Conservation (phyloP, 768 basidiomycete species). For the Cyclocybe cylindracea region DNA sequence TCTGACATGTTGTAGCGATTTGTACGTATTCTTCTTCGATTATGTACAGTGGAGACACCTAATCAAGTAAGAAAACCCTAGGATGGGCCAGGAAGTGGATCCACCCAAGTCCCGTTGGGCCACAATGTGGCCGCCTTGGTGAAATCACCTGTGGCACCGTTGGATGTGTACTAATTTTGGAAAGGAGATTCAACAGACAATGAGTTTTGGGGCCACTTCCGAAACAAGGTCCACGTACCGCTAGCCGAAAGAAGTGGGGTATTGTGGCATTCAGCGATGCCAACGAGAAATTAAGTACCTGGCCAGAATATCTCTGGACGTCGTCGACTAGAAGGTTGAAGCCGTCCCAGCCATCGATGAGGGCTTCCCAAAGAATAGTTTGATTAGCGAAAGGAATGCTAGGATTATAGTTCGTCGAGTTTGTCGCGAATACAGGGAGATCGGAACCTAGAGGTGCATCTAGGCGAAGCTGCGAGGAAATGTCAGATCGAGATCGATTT, state of each 20-base stretch:
- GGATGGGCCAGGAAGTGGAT: slow-evolving; percentile 74
- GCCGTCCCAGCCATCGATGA: slow-evolving; percentile 67
- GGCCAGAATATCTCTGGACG: slow-evolving; percentile 76
- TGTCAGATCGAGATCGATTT: slow-evolving; percentile 3
- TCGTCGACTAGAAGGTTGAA: slow-evolving; percentile 85
- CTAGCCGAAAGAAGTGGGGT: slow-evolving; percentile 79
- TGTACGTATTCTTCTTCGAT: not conserved
- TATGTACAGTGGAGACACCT: not conserved
- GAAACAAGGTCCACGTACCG: slow-evolving; percentile 47
- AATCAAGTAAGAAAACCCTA: slow-evolving; percentile 12
- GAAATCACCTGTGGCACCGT: slow-evolving; percentile 64
- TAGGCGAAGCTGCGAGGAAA: slow-evolving; percentile 53
- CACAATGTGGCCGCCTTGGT: slow-evolving; percentile 76
- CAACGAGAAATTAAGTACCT: slow-evolving; percentile 71
- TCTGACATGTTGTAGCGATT: no score
- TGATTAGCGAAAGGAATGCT: slow-evolving; percentile 56
- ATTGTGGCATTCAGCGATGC: slow-evolving; percentile 56
- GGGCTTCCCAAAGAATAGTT: slow-evolving; percentile 54
- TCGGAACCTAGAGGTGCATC: slow-evolving; percentile 72
- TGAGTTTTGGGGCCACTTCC: slow-evolving; percentile 1
- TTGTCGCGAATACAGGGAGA: slow-evolving; percentile 74
- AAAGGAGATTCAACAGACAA: not conserved
- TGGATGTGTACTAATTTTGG: slow-evolving; percentile 44
- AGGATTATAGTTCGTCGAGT: slow-evolving; percentile 64
- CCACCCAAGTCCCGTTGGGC: slow-evolving; percentile 82